Percentiles rank a stretch among this genome's conserved stretches.
These are phyloP conservation scores for Colletotrichum caudatum DNA, from an alignment of 2,329 filamentous ascomycete genomes.

Conservation along the genomic window DNA sequence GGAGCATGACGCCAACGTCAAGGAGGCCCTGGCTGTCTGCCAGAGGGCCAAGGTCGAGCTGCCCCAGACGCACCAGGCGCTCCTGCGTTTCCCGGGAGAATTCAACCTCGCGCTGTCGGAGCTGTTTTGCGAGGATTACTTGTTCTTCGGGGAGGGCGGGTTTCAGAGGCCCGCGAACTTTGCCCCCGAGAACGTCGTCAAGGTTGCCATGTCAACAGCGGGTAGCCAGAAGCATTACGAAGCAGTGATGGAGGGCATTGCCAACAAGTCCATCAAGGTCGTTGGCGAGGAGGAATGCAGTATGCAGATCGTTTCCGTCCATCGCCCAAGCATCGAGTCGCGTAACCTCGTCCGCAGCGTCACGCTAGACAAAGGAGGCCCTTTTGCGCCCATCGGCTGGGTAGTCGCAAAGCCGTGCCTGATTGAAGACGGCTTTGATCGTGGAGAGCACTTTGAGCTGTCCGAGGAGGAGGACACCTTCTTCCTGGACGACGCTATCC, in stretches of 20 bases:
- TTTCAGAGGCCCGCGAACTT: slow-evolving; percentile 54
- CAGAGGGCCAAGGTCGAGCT: slow-evolving; percentile 76
- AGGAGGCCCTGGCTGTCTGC: slow-evolving; percentile 75
- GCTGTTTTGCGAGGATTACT: slow-evolving; percentile 65
- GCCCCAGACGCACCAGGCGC: slow-evolving; percentile 65
- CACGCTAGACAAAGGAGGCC: slow-evolving; percentile 49
- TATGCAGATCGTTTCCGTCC: slow-evolving; percentile 70
- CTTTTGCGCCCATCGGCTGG: slow-evolving; percentile 58
- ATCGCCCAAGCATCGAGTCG: slow-evolving; percentile 56
- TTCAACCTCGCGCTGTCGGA: slow-evolving; percentile 84
- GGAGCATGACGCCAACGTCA: slow-evolving; percentile 78
- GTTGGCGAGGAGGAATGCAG: slow-evolving; percentile 63
- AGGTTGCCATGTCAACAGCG: slow-evolving; percentile 58
- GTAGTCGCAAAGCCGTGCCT: slow-evolving; percentile 57
- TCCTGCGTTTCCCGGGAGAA: slow-evolving; percentile 72
- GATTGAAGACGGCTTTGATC: slow-evolving; percentile 63
- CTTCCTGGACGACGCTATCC: slow-evolving; percentile 73
- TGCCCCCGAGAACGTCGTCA: slow-evolving; percentile 57
- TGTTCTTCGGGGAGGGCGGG: slow-evolving; percentile 43
- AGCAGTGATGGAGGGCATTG: slow-evolving; percentile 15
- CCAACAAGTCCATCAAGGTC: slow-evolving; percentile 53
- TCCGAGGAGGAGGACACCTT: slow-evolving; percentile 57
- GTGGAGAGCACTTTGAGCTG: slow-evolving; percentile 40
- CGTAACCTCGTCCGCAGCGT: slow-evolving; percentile 57
- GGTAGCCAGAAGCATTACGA: slow-evolving; percentile 30